These are phyloP conservation scores for Candida chilensis DNA, from an alignment of 805 yeast species.

Conservation along the genomic window DNA sequence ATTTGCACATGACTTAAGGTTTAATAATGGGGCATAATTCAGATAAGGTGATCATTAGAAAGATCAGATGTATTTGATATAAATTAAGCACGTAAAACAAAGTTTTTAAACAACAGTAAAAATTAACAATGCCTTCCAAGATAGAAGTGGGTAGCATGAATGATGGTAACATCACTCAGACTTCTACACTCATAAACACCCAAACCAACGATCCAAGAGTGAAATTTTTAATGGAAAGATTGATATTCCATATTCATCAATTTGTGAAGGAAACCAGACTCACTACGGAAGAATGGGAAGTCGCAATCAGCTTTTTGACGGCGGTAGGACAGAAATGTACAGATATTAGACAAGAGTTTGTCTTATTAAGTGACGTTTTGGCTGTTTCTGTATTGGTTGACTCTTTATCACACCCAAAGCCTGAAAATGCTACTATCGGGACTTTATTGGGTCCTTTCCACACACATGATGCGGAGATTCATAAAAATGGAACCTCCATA, in stretches of 20 bases:
- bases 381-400: constrained; percentile 12
- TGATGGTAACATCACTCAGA: no score
- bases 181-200: constrained; percentile 5
- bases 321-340: constrained; percentile 10
- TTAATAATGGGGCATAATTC: no score
- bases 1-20: no score
- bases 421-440: constrained; percentile 10
- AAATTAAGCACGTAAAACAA: no score
- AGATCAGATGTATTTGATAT: no score
- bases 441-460: constrained; percentile 13
- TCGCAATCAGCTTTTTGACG: constrained; percentile 10
- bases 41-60: no score
- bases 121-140: no score
- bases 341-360: constrained; percentile 11
- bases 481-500: constrained; percentile 8
- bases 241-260: constrained; percentile 9
- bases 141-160: no score
- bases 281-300: constrained; percentile 11
- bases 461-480: constrained; percentile 11
- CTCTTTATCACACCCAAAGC: constrained; percentile 11
- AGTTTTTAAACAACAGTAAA: no score
- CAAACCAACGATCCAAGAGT: constrained; percentile 5
- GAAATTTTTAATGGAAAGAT: constrained; percentile 3
- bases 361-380: constrained; percentile 9
- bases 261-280: constrained; percentile 12